Percentiles rank a stretch among this genome's conserved stretches.
Conservation (phyloP, 2,329 filamentous ascomycete species). For the Arthrobotrys conoides region DNA sequence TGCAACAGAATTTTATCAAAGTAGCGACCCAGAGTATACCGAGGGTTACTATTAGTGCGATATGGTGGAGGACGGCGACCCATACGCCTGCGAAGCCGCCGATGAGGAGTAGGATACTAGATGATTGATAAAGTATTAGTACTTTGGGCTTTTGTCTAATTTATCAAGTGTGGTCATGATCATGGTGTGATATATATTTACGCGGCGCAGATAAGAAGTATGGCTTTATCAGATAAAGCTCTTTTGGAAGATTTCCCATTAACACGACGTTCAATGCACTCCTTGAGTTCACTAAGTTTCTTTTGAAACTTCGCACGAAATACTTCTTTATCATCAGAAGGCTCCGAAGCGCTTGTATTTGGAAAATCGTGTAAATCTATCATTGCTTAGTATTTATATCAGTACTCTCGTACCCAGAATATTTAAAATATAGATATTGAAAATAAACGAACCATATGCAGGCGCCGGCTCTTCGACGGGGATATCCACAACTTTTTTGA, state of each 20-base stretch:
- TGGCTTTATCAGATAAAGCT: slow-evolving; percentile 3
- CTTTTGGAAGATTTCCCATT: neutral
- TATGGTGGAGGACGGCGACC: neutral
- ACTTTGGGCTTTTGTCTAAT: too few species aligned
- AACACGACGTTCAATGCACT: slow-evolving; percentile 1
- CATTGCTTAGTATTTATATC: neutral
- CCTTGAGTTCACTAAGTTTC: slow-evolving; percentile 29
- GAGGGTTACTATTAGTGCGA: slow-evolving; percentile 17
- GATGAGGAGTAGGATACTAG: slow-evolving; percentile 14
- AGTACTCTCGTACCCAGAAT: neutral
- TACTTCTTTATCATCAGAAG: slow-evolving; percentile 17
- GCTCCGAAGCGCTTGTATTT: neutral
- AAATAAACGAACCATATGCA: slow-evolving; percentile 30
- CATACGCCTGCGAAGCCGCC: neutral
- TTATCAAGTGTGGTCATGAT: too few species aligned
- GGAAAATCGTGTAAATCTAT: slow-evolving; percentile 30
- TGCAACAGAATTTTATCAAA: slow-evolving; percentile 2
- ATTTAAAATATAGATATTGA: neutral
- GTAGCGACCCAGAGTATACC: slow-evolving; percentile 4
- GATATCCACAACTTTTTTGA: slow-evolving; percentile 35
- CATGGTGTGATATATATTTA: slow-evolving; percentile 23
- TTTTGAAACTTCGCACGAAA: slow-evolving; percentile 20
- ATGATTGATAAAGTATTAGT: neutral
- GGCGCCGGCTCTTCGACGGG: slow-evolving; percentile 27
- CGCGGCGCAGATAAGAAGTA: slow-evolving; percentile 9